Percentiles rank a stretch among this genome's conserved stretches.
phyloP scores from a whole-genome alignment of 352 stramenopile species.

The Globisporangium abappressorium region DNA sequence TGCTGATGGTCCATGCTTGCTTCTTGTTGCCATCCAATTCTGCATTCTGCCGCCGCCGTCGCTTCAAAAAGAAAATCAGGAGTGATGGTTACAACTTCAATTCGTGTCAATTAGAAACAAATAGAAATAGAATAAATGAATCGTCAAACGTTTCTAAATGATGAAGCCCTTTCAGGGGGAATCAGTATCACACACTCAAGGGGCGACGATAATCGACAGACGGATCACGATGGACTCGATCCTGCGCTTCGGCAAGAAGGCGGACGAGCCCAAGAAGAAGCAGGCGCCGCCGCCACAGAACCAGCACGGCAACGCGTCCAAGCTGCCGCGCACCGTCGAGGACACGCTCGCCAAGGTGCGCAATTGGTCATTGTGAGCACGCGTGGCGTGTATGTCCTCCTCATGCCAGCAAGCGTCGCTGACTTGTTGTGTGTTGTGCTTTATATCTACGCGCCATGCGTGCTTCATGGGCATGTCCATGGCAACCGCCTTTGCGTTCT shows the following conservation, averaged over 20 bases:
- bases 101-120: constrained; percentile 1
- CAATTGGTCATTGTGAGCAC: background rate
- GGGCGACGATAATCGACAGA: background rate
- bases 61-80: background rate
- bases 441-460: background rate
- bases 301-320: constrained; percentile 32
- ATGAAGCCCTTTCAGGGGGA: background rate
- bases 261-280: constrained; percentile 22
- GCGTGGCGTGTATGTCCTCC: background rate
- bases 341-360: constrained; percentile 48
- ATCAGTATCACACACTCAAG: background rate
- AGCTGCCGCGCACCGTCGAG: constrained; percentile 51
- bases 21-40: background rate
- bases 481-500: background rate
- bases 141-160: constrained; percentile 2
- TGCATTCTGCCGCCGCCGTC: background rate
- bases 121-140: background rate
- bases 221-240: constrained; percentile 14
- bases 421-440: background rate
- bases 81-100: constrained; percentile 13
- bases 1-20: background rate
- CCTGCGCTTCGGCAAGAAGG: constrained; percentile 20
- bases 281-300: background rate
- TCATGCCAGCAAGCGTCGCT: background rate
- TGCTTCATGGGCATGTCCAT: background rate